phyloP scores from a whole-genome alignment of 257 asterid genomes.

The Fraxinus quadrangulata region DNA sequence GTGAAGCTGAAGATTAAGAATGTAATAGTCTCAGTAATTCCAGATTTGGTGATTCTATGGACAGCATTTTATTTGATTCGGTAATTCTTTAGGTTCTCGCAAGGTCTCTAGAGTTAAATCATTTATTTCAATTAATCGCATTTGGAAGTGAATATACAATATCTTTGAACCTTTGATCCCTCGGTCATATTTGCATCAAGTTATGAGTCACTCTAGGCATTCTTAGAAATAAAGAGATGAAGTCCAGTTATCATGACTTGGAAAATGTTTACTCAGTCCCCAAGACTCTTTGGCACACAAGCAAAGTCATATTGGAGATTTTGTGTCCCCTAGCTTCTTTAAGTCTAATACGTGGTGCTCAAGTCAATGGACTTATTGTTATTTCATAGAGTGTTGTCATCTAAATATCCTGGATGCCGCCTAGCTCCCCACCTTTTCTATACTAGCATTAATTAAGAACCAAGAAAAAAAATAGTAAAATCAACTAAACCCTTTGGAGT shows the following conservation, averaged over 20 bases:
- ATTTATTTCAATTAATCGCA: background rate
- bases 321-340: background rate
- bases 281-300: background rate
- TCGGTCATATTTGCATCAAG: background rate
- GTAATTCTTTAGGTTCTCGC: background rate
- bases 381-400: background rate
- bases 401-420: background rate
- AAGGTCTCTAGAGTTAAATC: slow-evolving; percentile 7
- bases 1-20: slow-evolving; percentile 13
- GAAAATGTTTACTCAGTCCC: background rate
- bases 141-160: background rate
- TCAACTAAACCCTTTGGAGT: too few species aligned
- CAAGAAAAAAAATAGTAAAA: background rate
- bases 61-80: background rate
- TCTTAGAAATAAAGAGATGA: background rate
- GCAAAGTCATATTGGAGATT: background rate
- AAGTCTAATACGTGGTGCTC: background rate
- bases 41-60: slow-evolving; percentile 9
- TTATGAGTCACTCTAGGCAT: background rate
- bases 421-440: background rate
- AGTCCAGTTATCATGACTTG: background rate
- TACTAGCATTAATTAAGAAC: background rate
- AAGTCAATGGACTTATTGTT: background rate
- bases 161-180: background rate
- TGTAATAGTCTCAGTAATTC: background rate